phyloP scores from a whole-genome alignment of 176 grass and related monocot genomes.

The Aegilops tauschii region DNA sequence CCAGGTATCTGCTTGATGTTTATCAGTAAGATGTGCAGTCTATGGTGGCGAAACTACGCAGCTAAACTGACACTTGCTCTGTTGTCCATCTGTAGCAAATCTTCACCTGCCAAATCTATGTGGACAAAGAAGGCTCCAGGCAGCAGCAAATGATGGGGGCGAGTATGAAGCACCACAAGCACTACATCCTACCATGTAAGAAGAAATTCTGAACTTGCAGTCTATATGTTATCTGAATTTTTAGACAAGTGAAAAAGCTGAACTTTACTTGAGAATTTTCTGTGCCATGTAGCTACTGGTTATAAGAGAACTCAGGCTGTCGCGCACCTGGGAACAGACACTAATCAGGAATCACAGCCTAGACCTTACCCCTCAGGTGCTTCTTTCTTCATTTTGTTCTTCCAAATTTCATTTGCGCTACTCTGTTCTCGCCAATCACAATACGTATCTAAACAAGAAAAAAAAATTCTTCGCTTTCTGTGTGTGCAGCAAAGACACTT shows the following conservation, averaged over 20 bases:
- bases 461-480: not conserved
- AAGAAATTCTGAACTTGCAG: slow-evolving; percentile 10
- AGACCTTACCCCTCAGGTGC: slow-evolving; percentile 68
- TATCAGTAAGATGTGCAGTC: not conserved
- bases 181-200: slow-evolving; percentile 93
- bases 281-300: slow-evolving; percentile 50
- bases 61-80: not conserved
- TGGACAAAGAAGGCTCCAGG: slow-evolving; percentile 73
- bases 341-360: slow-evolving; percentile 46
- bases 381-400: slow-evolving; percentile 18
- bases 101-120: slow-evolving; percentile 69
- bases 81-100: slow-evolving; percentile 44
- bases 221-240: no score
- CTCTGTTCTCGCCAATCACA: not conserved
- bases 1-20: slow-evolving; percentile 53
- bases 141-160: slow-evolving; percentile 67
- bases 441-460: not conserved
- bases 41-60: not conserved
- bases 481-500: slow-evolving; percentile 86
- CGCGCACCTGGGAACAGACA: slow-evolving; percentile 38
- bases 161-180: slow-evolving; percentile 74
- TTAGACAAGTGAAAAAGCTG: not conserved
- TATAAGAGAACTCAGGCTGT: slow-evolving; percentile 39
- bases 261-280: slow-evolving; percentile 13
- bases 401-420: not conserved